Base-by-base conservation (phyloP, 2,329 filamentous ascomycete genomes). In the Trichocomaceae sp. region DNA sequence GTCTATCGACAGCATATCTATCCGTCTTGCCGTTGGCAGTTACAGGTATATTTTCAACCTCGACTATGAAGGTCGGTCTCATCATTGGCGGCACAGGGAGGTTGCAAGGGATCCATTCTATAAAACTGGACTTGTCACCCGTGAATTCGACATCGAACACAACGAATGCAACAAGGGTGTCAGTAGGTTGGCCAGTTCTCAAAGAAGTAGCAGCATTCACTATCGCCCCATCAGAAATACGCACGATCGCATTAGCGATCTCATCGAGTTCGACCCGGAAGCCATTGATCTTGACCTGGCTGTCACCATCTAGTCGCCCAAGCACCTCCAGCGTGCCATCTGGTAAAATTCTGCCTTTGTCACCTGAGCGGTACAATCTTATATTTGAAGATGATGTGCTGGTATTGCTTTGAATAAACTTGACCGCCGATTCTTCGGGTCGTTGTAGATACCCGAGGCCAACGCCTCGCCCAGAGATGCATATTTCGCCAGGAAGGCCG, bases 251-350 rank as follows among this genome's bases (percentile, higher is more conserved):
- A 5, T 56, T 56, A 50, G 72, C 71, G 19, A 80, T 69, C 5
- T 81, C 79, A 2, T 65, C 60, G 0, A 82, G 62, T 15, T 82
- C 77, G 29, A 80, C 71, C 1, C 66, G 64, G 19, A 72, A 62
- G 10, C 66, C 67, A 17, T 61, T 59, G 8, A 70, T 39, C 48
- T 70, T 68, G 19, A 70, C 49, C 51, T 69, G 64, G 8, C 62
- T 64, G 47, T 69, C 65, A 4, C 64, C 66, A 5, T 59, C 60
- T 17, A 69, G 64, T 13, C 69, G 62, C 6, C 67, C 65, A 1
- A 58, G 23, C 39, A 65, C 57, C 1, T 61, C 23, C 6, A 72
- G 52, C 1, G 59, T 22, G 1, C 69, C 68, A 42, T 69, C 64
- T 0, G 37, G 9, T 0, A 26, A 47, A 5, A 70, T 59, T 13